A percentile compares a stretch with the other conserved stretches of the same genome.
phyloP scores from a whole-genome alignment of 2,329 filamentous ascomycete genomes.

The Talaromyces sp. region DNA sequence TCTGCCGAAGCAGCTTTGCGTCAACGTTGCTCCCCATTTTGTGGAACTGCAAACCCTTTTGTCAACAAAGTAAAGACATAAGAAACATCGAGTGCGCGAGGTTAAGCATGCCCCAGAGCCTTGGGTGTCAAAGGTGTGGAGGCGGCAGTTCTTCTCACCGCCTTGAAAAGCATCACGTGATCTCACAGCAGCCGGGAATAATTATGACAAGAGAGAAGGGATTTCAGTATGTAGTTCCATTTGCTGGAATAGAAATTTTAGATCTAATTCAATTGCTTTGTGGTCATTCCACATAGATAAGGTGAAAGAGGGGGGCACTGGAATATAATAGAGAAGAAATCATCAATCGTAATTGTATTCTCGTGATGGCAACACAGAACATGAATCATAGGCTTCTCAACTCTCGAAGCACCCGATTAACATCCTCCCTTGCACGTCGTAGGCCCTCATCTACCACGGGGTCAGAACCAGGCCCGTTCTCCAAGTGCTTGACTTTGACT shows the following conservation, averaged over 20 bases:
- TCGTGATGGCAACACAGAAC: not conserved
- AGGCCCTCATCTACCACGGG: conserved; percentile 44
- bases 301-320: not conserved
- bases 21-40: conserved; percentile 79
- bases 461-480: conserved; percentile 30
- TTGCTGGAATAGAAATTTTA: not conserved
- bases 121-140: not conserved
- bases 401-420: conserved; percentile 36
- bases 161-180: conserved; percentile 6
- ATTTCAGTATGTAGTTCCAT: not conserved
- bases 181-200: not conserved
- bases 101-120: not conserved
- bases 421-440: conserved; percentile 43
- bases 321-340: not conserved
- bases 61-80: not conserved
- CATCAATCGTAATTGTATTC: not conserved
- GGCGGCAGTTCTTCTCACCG: conserved; percentile 1
- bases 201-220: not conserved
- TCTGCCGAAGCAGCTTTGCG: conserved; percentile 80
- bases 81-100: not conserved
- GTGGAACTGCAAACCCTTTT: not conserved
- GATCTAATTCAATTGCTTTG: not conserved
- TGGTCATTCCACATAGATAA: not conserved
- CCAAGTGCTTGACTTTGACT: conserved; percentile 46
- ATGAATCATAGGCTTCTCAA: conserved; percentile 15